phyloP scores from a whole-genome alignment of 2,329 filamentous ascomycete species.

The Lithohypha guttulata region DNA sequence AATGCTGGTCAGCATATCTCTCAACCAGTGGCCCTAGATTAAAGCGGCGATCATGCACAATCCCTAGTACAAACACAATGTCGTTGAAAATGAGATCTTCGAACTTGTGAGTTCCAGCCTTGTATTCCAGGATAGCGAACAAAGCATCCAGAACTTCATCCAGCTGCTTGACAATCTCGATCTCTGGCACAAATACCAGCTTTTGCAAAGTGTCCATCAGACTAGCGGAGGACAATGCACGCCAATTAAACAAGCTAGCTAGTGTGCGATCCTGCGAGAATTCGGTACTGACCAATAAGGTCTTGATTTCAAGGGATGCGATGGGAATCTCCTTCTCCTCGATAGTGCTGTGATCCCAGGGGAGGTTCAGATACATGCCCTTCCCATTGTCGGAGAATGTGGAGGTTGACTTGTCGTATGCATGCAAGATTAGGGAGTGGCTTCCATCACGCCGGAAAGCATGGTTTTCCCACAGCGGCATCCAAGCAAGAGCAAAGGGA shows the following conservation, averaged over 20 bases:
- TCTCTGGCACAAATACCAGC: constrained; percentile 87
- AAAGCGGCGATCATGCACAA: constrained; percentile 88
- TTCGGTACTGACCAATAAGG: constrained; percentile 84
- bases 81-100: constrained; percentile 89
- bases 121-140: constrained; percentile 82
- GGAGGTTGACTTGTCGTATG: constrained; percentile 82
- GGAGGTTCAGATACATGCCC: constrained; percentile 75
- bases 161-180: constrained; percentile 91
- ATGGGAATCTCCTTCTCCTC: constrained; percentile 53
- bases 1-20: constrained; percentile 75
- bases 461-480: constrained; percentile 85
- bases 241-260: constrained; percentile 77
- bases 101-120: constrained; percentile 81
- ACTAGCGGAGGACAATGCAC: constrained; percentile 59
- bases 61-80: constrained; percentile 78
- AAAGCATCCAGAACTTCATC: constrained; percentile 81
- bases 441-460: constrained; percentile 81
- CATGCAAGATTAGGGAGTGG: constrained; percentile 74
- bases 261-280: constrained; percentile 89
- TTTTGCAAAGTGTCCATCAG: constrained; percentile 66
- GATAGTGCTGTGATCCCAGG: constrained; percentile 48
- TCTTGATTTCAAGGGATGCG: constrained; percentile 67
- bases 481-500: constrained; percentile 83
- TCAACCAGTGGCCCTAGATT: constrained; percentile 85
- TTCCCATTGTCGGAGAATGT: constrained; percentile 54